A percentile compares a stretch with the other conserved stretches of the same genome.
These are phyloP conservation scores for Hordeum pubiflorum DNA, from an alignment of 202 grass and related monocot species.

Conservation along the genomic window DNA sequence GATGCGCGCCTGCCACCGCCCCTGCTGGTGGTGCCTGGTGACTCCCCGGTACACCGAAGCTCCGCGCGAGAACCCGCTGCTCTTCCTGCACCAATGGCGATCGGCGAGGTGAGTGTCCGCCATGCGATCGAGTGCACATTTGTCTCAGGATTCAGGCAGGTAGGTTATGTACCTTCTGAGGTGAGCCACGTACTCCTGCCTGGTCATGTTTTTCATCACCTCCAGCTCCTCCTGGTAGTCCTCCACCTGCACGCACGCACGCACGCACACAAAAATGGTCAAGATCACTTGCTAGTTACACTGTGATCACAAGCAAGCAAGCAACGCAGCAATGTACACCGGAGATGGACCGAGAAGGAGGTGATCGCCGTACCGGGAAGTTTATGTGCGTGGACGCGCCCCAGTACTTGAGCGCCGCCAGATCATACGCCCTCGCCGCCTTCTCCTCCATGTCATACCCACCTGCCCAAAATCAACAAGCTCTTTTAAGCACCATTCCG, in stretches of 20 bases:
- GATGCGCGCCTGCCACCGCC: conserved; percentile 96
- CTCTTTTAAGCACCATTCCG: background rate
- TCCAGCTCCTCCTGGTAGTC: conserved; percentile 78
- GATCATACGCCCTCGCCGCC: conserved; percentile 92
- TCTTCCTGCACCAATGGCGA: conserved; percentile 48
- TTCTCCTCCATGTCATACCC: conserved; percentile 99
- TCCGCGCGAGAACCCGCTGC: conserved; percentile 90
- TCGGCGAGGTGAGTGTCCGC: background rate
- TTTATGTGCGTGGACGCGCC: conserved; percentile 76
- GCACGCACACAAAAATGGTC: background rate
- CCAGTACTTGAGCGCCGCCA: conserved; percentile 99
- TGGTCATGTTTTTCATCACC: conserved; percentile 87
- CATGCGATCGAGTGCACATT: background rate
- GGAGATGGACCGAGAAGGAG: background rate
- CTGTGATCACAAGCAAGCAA: background rate
- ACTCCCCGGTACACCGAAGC: conserved; percentile 97
- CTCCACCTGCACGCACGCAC: conserved; percentile 39
- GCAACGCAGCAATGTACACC: background rate
- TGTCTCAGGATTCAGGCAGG: background rate
- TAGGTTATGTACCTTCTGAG: conserved; percentile 57
- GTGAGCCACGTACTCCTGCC: conserved; percentile 89
- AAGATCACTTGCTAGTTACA: background rate
- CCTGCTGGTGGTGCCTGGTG: conserved; percentile 98
- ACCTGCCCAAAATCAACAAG: conserved; percentile 31
- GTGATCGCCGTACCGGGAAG: conserved; percentile 47